phyloP scores from a whole-genome alignment of 176 grass and related monocot species.

The Oryza rufipogon region DNA sequence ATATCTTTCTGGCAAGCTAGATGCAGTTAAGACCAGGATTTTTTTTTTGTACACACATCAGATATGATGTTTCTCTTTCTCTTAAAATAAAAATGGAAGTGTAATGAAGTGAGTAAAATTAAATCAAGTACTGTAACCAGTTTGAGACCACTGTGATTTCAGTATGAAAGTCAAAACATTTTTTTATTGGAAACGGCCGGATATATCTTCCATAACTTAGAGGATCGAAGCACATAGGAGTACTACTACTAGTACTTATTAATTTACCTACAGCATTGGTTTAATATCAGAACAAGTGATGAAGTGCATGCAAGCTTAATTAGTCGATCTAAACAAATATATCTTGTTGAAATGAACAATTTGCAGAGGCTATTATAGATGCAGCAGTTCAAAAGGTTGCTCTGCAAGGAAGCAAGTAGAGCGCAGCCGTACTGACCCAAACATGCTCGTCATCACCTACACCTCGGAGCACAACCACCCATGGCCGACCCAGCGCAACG shows the following conservation, averaged over 20 bases:
- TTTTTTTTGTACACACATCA: conserved; percentile 22
- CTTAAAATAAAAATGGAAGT: background rate
- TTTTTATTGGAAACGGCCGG: background rate
- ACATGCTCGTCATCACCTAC: conserved; percentile 97
- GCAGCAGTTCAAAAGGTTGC: conserved; percentile 97
- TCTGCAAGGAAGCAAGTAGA: conserved; percentile 97
- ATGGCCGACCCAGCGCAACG: conserved; percentile 95
- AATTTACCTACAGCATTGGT: background rate
- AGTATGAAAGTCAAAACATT: background rate
- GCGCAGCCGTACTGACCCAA: conserved; percentile 89
- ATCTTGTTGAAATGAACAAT: conserved; percentile 41
- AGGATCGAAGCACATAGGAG: too few relatives aligned
- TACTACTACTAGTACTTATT: background rate
- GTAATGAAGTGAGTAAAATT: background rate
- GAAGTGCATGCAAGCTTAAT: conserved; percentile 20
- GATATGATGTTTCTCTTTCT: conserved; percentile 10
- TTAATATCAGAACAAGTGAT: background rate
- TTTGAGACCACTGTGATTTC: background rate
- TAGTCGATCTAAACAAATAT: conserved; percentile 19
- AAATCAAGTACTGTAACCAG: background rate
- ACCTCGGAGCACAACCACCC: conserved; percentile 99
- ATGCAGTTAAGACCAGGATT: too few relatives aligned
- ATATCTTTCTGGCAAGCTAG: background rate
- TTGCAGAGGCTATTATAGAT: conserved; percentile 96
- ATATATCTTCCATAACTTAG: background rate